phyloP scores from a whole-genome alignment of 148 eudicot species.

The Persicaria maculosa region DNA sequence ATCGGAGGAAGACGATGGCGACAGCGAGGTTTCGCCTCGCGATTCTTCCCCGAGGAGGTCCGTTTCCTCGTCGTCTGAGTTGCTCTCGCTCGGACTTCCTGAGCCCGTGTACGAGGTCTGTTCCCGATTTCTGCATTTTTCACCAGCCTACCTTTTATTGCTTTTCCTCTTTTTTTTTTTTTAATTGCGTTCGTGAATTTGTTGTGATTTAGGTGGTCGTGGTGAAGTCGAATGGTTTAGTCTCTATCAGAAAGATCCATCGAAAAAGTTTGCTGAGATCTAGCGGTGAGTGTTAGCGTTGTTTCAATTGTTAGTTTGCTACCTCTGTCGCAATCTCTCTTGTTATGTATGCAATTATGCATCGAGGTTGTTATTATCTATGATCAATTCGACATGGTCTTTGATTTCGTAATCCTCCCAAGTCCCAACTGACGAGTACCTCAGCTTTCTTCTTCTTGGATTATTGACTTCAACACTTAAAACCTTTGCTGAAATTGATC shows the following conservation, averaged over 20 bases:
- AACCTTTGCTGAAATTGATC: neutral
- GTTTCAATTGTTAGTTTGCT: no score
- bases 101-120: slow-evolving; percentile 87
- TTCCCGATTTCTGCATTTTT: neutral
- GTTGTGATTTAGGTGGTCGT: slow-evolving; percentile 65
- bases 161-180: neutral
- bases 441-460: neutral
- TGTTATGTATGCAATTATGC: neutral
- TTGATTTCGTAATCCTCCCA: neutral
- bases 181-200: neutral
- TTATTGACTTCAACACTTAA: neutral
- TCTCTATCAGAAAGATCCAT: slow-evolving; percentile 63
- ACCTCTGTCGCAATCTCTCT: neutral
- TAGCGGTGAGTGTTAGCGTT: slow-evolving; percentile 51
- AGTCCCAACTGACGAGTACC: no score
- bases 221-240: slow-evolving; percentile 61
- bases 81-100: slow-evolving; percentile 64
- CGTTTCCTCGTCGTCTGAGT: slow-evolving; percentile 19
- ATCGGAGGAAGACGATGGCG: slow-evolving; percentile 19
- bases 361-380: no score
- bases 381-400: neutral
- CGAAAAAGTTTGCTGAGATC: slow-evolving; percentile 77
- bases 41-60: slow-evolving; percentile 9
- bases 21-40: slow-evolving; percentile 10
- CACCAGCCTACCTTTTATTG: neutral